These are phyloP conservation scores for Musa itinerans DNA, from an alignment of 176 grass and related monocot species.

Conservation along the genomic window DNA sequence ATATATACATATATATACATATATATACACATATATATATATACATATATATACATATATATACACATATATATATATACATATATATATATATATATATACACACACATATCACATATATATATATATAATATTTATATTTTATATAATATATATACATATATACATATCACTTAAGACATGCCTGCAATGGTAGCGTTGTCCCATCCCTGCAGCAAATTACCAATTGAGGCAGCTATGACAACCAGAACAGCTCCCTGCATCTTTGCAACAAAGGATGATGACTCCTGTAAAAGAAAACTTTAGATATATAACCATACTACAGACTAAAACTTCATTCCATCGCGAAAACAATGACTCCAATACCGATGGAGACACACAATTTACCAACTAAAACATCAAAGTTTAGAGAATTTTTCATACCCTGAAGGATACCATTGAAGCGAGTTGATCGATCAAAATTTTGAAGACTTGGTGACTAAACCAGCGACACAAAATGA, in stretches of 20 bases:
- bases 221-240: conserved; percentile 2
- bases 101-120: too few species aligned
- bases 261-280: neutral
- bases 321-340: neutral
- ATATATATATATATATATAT: too few species aligned
- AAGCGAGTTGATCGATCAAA: neutral
- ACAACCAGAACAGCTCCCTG: neutral
- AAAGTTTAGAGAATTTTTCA: neutral
- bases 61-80: neutral
- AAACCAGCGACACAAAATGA: neutral
- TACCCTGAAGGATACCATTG: neutral
- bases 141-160: too few species aligned
- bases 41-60: too few species aligned
- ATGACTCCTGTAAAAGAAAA: neutral
- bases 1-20: too few species aligned
- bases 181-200: conserved; percentile 4
- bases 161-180: neutral
- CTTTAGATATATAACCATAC: neutral
- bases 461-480: neutral
- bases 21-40: neutral
- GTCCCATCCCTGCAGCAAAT: neutral
- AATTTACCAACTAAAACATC: neutral
- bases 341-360: neutral
- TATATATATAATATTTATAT: too few species aligned
- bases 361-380: neutral